phyloP scores from a whole-genome alignment of 2,329 filamentous ascomycete species.

The Ramularia endophylla region DNA sequence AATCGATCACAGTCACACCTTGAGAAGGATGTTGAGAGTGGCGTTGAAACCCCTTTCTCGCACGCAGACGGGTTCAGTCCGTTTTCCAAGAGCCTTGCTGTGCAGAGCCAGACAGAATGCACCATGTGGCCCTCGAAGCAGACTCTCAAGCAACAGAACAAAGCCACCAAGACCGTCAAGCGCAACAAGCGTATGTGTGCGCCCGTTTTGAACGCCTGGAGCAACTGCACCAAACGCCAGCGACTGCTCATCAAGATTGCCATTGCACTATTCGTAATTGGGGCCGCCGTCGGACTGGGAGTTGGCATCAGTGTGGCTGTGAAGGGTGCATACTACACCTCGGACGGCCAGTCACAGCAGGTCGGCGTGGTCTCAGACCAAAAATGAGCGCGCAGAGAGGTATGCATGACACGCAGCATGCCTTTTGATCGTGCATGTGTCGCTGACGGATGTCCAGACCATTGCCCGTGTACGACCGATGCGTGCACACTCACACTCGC shows the following conservation, averaged over 20 bases:
- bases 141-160: constrained; percentile 40
- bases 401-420: no score
- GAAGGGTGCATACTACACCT: constrained; percentile 42
- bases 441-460: no score
- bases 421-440: no score
- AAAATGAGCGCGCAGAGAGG: not conserved
- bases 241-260: constrained; percentile 40
- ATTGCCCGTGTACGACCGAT: no score
- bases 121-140: constrained; percentile 48
- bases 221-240: constrained; percentile 38
- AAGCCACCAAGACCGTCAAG: constrained; percentile 31
- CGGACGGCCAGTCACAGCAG: constrained; percentile 25
- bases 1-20: constrained; percentile 15
- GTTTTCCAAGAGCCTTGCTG: constrained; percentile 34
- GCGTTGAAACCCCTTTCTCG: constrained; percentile 24
- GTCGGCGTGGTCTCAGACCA: not conserved
- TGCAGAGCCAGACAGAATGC: constrained; percentile 44
- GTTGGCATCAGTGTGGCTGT: constrained; percentile 46
- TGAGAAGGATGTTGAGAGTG: constrained; percentile 38
- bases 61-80: constrained; percentile 34
- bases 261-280: constrained; percentile 41
- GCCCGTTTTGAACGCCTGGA: constrained; percentile 29
- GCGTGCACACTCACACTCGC: no score
- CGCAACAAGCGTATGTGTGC: constrained; percentile 31
- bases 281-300: constrained; percentile 42